These are phyloP conservation scores for Mollisia scopiformis DNA, from an alignment of 2,329 filamentous ascomycete genomes.

Conservation along the genomic window DNA sequence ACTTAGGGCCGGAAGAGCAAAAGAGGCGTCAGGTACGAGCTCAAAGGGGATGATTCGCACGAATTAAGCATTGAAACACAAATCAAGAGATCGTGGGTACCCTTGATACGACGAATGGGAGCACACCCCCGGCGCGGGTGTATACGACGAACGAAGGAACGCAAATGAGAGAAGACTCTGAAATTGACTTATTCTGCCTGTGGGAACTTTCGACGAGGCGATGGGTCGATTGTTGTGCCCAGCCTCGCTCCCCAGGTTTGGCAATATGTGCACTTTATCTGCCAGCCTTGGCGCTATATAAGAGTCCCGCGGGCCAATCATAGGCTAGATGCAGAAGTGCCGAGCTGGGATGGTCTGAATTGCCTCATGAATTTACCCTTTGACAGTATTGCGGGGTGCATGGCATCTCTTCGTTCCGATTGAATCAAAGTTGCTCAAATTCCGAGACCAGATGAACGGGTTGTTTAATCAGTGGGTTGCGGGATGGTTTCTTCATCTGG, in stretches of 20 bases:
- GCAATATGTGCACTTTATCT: slow-evolving; percentile 14
- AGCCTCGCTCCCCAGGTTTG: slow-evolving; percentile 12
- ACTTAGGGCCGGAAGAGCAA: not conserved
- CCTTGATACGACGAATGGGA: not conserved
- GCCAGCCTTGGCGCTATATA: slow-evolving; percentile 17
- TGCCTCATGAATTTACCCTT: slow-evolving; percentile 18
- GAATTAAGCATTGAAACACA: not conserved
- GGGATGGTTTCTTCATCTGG: not conserved
- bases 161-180: not conserved
- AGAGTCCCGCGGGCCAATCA: slow-evolving; percentile 11
- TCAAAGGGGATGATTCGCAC: not conserved
- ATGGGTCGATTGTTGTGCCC: slow-evolving; percentile 1
- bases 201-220: not conserved
- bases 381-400: slow-evolving; percentile 22
- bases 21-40: not conserved
- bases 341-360: slow-evolving; percentile 13
- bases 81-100: slow-evolving; percentile 1
- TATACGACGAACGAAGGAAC: not conserved
- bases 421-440: slow-evolving; percentile 8
- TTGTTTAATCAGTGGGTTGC: not conserved
- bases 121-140: not conserved
- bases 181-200: slow-evolving; percentile 16
- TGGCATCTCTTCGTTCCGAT: slow-evolving; percentile 7
- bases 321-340: slow-evolving; percentile 9
- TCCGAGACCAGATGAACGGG: not conserved